A percentile compares a stretch with the other conserved stretches of the same genome.
Evolutionary conservation across 2,329 filamentous ascomycete genomes (phyloP).

Genomic region (Sporothrix dimorphospora): DNA sequence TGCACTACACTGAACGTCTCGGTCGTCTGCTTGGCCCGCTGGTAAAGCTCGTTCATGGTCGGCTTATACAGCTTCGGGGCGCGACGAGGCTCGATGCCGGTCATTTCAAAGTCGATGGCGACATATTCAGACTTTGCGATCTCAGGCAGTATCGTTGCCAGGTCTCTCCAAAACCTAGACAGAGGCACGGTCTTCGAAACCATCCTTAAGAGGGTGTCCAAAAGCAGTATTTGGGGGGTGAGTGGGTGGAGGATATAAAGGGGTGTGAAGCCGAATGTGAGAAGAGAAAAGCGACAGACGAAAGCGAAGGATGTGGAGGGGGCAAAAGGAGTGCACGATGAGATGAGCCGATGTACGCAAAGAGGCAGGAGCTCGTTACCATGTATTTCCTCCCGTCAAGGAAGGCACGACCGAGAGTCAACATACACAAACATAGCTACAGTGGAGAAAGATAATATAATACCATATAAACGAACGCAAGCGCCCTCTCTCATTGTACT

Average conservation of each 20-base stretch:
- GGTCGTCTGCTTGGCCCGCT: conserved; percentile 38
- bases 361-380: background rate
- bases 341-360: background rate
- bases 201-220: background rate
- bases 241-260: background rate
- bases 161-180: conserved; percentile 38
- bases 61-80: background rate
- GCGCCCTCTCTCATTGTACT: background rate
- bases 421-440: background rate
- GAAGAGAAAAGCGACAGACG: background rate
- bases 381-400: background rate
- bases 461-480: background rate
- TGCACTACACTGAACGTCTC: conserved; percentile 42
- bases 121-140: conserved; percentile 41
- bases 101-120: conserved; percentile 47
- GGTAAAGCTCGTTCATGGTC: conserved; percentile 37
- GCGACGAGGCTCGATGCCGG: conserved; percentile 37
- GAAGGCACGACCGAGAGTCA: conserved; percentile 18
- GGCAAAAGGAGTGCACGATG: background rate
- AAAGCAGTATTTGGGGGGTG: background rate
- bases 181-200: conserved; percentile 38
- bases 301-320: background rate
- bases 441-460: background rate
- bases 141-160: conserved; percentile 40
- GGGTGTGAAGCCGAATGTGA: background rate